phyloP scores from a whole-genome alignment of 2,329 filamentous ascomycete genomes.

The Colletotrichum sp. region DNA sequence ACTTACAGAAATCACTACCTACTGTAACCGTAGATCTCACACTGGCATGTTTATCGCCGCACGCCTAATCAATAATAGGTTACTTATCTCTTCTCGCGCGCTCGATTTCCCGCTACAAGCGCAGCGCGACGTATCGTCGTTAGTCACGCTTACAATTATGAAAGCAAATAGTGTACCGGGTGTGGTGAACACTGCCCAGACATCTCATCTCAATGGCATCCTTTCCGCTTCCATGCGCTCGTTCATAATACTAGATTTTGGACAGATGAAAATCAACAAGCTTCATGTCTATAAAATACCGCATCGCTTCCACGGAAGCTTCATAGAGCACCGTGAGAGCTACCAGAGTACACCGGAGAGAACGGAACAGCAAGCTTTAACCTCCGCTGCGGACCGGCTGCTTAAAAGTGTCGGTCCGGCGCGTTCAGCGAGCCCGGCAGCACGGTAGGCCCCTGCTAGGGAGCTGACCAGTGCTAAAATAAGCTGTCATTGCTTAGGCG shows the following conservation, averaged over 20 bases:
- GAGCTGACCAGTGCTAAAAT: neutral
- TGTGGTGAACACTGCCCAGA: neutral
- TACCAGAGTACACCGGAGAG: neutral
- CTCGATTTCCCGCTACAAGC: accelerated
- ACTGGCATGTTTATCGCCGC: neutral
- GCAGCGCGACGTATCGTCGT: neutral
- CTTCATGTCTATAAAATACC: neutral
- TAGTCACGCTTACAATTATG: accelerated
- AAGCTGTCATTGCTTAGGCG: neutral
- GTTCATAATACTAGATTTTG: neutral
- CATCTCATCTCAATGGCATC: neutral
- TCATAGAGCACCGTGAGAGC: neutral
- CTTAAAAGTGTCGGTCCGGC: neutral
- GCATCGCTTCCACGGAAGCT: neutral
- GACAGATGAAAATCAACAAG: neutral
- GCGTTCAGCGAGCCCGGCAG: neutral
- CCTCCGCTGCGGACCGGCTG: neutral
- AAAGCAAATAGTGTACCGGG: neutral
- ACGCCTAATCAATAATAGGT: neutral
- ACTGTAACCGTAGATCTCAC: neutral
- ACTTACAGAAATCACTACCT: neutral
- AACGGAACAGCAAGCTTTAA: neutral
- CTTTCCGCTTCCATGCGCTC: neutral
- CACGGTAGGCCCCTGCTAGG: neutral
- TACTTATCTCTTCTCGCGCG: neutral